These are phyloP conservation scores for Suillus hirtellus DNA, from an alignment of 768 basidiomycete species.

Conservation along the genomic window DNA sequence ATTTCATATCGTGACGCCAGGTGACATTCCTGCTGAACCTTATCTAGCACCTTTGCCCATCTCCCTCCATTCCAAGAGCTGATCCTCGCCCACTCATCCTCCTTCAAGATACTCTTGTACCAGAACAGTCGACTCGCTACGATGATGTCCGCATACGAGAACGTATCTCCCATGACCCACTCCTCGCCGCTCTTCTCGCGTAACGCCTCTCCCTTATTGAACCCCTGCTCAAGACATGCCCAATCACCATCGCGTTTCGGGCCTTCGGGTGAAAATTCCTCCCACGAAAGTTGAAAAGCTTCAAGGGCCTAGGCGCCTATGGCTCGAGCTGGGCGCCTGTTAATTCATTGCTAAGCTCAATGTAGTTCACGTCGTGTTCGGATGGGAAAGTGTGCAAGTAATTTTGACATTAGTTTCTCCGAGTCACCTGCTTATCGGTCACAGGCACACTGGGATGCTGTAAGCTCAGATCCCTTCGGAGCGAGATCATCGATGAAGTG, in stretches of 20 bases:
- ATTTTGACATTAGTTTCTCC: too few relatives aligned
- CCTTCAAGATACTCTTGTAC: too few relatives aligned
- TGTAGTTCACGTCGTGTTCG: constrained; percentile 32
- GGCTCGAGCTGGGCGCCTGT: constrained; percentile 32
- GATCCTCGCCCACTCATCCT: too few relatives aligned
- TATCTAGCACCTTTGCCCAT: constrained; percentile 7
- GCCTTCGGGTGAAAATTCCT: too few relatives aligned
- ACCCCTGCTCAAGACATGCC: too few relatives aligned
- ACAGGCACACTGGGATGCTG: constrained; percentile 38
- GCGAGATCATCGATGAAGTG: constrained; percentile 28
- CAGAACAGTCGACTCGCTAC: too few relatives aligned
- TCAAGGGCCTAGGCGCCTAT: constrained; percentile 24
- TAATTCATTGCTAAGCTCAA: constrained; percentile 18
- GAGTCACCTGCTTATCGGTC: constrained; percentile 3
- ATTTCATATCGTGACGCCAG: neutral
- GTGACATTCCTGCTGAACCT: constrained; percentile 2
- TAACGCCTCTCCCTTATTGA: too few relatives aligned
- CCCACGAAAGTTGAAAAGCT: constrained; percentile 10
- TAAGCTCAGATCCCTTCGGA: constrained; percentile 21
- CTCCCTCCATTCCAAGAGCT: neutral
- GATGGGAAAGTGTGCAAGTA: constrained; percentile 39
- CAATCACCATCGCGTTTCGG: too few relatives aligned
- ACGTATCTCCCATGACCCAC: too few relatives aligned
- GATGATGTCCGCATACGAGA: too few relatives aligned
- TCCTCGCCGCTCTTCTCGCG: too few relatives aligned